A percentile compares a stretch with the other conserved stretches of the same genome.
Conservation (phyloP, 177 flowering plant species). For the Vitis hybrid region DNA sequence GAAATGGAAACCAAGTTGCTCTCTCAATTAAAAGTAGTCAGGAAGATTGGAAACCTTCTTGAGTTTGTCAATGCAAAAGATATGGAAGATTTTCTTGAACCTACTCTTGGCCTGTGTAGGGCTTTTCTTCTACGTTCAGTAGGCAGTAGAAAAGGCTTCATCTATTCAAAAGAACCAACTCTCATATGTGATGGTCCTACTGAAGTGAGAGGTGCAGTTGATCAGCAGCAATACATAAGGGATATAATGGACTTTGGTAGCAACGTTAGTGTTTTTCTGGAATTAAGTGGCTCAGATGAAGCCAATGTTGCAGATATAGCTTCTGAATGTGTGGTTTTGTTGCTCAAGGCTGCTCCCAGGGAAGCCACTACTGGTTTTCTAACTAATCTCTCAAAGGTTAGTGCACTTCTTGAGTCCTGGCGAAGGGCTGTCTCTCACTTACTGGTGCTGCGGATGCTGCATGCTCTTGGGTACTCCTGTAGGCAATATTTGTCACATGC, state of each 20-base stretch:
- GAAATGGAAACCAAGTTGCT: conserved; percentile 82
- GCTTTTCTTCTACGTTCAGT: conserved; percentile 75
- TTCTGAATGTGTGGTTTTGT: conserved; percentile 77
- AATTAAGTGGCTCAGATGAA: conserved; percentile 48
- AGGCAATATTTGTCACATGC: conserved; percentile 67
- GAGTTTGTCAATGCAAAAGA: conserved; percentile 80
- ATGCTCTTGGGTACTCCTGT: conserved; percentile 79
- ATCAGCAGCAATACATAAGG: conserved; percentile 57
- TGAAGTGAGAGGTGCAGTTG: conserved; percentile 30
- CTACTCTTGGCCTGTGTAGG: conserved; percentile 74
- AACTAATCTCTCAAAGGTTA: conserved; percentile 70
- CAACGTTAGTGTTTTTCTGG: conserved; percentile 66
- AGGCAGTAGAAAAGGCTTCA: conserved; percentile 40
- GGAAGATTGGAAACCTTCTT: conserved; percentile 80
- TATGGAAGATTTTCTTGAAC: conserved; percentile 94
- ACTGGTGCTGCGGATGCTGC: conserved; percentile 60
- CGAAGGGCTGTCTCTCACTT: conserved; percentile 31
- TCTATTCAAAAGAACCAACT: conserved; percentile 56
- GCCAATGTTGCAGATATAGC: conserved; percentile 65
- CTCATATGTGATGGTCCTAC: conserved; percentile 46
- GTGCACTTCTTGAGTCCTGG: conserved; percentile 55
- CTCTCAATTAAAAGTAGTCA: conserved; percentile 76
- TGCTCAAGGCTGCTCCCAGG: conserved; percentile 81
- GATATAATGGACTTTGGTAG: conserved; percentile 78
- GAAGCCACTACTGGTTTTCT: conserved; percentile 80